A percentile compares a stretch with the other conserved stretches of the same genome.
phyloP scores from a whole-genome alignment of 805 yeast genomes.

The Metschnikowia proteae region DNA sequence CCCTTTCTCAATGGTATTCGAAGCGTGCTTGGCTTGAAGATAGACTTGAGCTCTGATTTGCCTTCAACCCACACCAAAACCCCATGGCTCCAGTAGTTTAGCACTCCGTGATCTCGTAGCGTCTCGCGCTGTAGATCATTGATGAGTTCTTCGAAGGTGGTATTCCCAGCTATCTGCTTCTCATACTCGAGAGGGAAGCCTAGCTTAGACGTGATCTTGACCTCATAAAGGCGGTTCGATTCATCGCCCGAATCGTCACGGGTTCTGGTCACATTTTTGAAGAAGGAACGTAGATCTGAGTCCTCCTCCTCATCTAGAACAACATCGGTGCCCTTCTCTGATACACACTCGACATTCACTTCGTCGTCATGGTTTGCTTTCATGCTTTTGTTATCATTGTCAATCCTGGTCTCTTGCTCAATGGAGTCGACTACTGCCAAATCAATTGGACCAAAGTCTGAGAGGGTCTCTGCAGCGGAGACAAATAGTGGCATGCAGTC shows the following conservation, averaged over 20 bases:
- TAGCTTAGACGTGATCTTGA: slow-evolving; percentile 28
- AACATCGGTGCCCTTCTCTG: background rate
- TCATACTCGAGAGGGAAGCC: slow-evolving; percentile 19
- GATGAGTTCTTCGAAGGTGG: slow-evolving; percentile 10
- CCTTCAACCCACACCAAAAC: slow-evolving; percentile 40
- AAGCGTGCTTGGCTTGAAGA: slow-evolving; percentile 39
- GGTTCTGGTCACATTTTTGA: slow-evolving; percentile 20
- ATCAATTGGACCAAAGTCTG: background rate
- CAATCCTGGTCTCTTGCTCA: background rate
- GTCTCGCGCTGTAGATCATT: slow-evolving; percentile 7
- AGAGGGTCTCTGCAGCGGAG: slow-evolving; percentile 10
- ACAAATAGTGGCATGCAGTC: background rate
- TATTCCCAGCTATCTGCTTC: slow-evolving; percentile 21
- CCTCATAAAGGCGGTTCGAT: slow-evolving; percentile 25
- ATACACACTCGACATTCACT: background rate
- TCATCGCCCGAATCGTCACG: slow-evolving; percentile 21
- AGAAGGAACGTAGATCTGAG: slow-evolving; percentile 14
- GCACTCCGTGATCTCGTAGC: slow-evolving; percentile 2
- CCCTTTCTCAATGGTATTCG: slow-evolving; percentile 28
- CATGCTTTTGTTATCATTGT: background rate
- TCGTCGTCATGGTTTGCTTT: background rate
- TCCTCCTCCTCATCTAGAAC: slow-evolving; percentile 1
- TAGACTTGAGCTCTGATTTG: slow-evolving; percentile 33
- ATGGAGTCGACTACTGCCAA: background rate
- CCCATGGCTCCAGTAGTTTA: slow-evolving; percentile 13